Conservation (phyloP, 148 eudicot species). For the Heliamphora exappendiculata region DNA sequence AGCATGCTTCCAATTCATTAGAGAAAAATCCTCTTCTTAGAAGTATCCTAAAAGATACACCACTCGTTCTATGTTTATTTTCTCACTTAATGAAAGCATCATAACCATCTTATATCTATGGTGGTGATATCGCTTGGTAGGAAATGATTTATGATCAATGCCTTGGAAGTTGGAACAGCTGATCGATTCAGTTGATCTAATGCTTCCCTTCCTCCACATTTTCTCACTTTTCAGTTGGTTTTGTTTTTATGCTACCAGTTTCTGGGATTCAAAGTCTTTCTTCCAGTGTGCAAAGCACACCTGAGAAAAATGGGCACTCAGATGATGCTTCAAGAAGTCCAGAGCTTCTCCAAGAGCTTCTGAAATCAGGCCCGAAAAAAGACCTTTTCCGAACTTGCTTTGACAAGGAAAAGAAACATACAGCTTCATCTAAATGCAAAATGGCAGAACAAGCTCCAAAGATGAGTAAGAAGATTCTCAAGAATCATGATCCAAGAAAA, state of each 20-base stretch:
- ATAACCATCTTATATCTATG: not conserved
- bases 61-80: not conserved
- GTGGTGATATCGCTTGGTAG: not conserved
- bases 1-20: not conserved
- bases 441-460: conserved; percentile 45
- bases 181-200: not conserved
- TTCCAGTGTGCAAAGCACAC: conserved; percentile 44
- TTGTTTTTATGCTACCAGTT: conserved; percentile 19
- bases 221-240: conserved; percentile 6
- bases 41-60: not conserved
- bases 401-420: conserved; percentile 29
- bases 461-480: conserved; percentile 27
- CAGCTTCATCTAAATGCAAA: conserved; percentile 25
- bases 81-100: not conserved
- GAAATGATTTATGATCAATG: not conserved
- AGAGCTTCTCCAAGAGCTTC: conserved; percentile 24
- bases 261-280: conserved; percentile 42
- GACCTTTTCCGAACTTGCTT: conserved; percentile 24
- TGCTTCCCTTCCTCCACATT: not conserved
- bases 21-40: not conserved
- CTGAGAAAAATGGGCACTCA: conserved; percentile 23
- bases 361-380: conserved; percentile 27
- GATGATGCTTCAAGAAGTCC: conserved; percentile 30
- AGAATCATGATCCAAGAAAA: conserved; percentile 37
- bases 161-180: not conserved